Conservation (phyloP, 805 yeast species). For the Torulaspora franciscae region DNA sequence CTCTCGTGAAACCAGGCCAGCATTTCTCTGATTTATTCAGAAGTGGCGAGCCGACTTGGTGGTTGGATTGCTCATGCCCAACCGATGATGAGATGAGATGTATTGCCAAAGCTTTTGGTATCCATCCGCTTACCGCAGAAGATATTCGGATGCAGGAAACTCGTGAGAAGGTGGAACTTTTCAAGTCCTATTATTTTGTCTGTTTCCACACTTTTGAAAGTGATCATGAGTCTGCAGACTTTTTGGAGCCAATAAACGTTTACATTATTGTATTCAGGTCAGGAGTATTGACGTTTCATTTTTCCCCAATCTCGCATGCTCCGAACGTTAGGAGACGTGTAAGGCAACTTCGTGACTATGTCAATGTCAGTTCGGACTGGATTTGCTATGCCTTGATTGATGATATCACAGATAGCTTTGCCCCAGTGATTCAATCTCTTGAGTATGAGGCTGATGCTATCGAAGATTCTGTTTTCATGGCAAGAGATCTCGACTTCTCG, state of each 20-base stretch:
- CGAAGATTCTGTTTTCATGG: conserved; percentile 75
- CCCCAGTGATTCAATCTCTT: conserved; percentile 70
- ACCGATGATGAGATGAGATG: conserved; percentile 93
- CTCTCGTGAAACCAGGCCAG: conserved; percentile 61
- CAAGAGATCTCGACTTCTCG: conserved; percentile 68
- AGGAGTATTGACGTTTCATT: conserved; percentile 66
- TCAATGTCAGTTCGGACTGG: conserved; percentile 77
- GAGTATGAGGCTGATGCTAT: conserved; percentile 80
- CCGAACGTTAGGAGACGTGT: conserved; percentile 80
- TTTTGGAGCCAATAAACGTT: conserved; percentile 72
- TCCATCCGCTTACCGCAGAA: conserved; percentile 96
- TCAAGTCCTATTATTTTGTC: conserved; percentile 85
- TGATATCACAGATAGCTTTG: conserved; percentile 81
- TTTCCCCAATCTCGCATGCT: conserved; percentile 61
- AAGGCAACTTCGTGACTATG: conserved; percentile 71
- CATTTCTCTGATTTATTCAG: conserved; percentile 66
- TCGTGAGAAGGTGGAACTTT: conserved; percentile 93
- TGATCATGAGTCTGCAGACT: conserved; percentile 73
- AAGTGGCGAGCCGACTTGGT: conserved; percentile 79
- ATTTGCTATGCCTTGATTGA: conserved; percentile 75
- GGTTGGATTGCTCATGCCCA: conserved; percentile 93
- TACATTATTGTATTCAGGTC: conserved; percentile 67
- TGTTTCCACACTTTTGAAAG: conserved; percentile 95
- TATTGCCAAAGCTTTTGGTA: conserved; percentile 87
- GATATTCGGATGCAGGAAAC: conserved; percentile 96